These are phyloP conservation scores for Diplodia sapinea DNA, from an alignment of 2,329 filamentous ascomycete genomes.

Conservation along the genomic window DNA sequence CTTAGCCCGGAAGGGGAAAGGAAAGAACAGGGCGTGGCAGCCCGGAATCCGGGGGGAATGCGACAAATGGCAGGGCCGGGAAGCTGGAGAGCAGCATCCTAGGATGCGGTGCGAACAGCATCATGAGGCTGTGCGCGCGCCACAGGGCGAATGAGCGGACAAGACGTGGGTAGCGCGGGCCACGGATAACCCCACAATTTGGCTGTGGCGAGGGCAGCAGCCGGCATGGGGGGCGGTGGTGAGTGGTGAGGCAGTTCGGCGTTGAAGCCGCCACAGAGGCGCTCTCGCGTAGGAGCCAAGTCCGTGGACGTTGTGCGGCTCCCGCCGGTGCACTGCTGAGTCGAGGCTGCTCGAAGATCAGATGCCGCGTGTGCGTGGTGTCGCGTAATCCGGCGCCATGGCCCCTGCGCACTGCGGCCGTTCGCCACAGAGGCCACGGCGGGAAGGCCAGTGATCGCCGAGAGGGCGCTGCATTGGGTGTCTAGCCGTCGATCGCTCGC, in stretches of 20 bases:
- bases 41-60: slow-evolving; percentile 5
- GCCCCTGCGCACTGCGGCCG: slow-evolving; percentile 14
- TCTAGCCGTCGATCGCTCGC: slow-evolving; percentile 25
- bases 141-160: neutral
- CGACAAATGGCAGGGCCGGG: neutral
- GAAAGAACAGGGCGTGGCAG: neutral
- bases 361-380: slow-evolving; percentile 18
- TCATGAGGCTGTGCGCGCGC: slow-evolving; percentile 19
- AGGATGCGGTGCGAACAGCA: slow-evolving; percentile 20
- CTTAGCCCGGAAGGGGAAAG: neutral
- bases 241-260: neutral
- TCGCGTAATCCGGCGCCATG: slow-evolving; percentile 27
- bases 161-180: neutral
- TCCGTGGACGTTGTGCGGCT: slow-evolving; percentile 20
- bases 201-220: neutral
- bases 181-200: slow-evolving; percentile 6
- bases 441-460: slow-evolving; percentile 11
- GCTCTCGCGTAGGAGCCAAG: slow-evolving; percentile 19
- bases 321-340: slow-evolving; percentile 1
- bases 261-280: slow-evolving; percentile 17
- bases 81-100: slow-evolving; percentile 2
- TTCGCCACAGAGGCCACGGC: slow-evolving; percentile 21
- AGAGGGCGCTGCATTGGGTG: slow-evolving; percentile 18
- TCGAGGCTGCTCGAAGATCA: slow-evolving; percentile 28
- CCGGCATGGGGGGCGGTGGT: neutral